Conservation (phyloP, 306 rosid species). For the Luffa aegyptiaca region DNA sequence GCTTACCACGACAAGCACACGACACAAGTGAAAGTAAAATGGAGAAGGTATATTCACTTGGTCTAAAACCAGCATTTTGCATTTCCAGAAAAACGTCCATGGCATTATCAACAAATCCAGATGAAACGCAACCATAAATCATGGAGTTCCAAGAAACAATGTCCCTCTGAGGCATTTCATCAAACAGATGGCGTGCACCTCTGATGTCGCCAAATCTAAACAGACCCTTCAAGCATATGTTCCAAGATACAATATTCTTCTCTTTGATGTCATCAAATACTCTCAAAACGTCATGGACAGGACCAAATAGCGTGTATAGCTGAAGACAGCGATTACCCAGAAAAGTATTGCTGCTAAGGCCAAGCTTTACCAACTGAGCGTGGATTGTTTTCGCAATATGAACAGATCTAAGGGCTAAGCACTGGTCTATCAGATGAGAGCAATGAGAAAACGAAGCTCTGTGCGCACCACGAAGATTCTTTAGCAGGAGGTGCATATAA, state of each 20-base stretch:
- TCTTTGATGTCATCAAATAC: conserved; percentile 41
- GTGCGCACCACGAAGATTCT: conserved; percentile 28
- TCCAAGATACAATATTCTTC: conserved; percentile 61
- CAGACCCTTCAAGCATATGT: conserved; percentile 49
- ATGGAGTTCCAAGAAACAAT: conserved; percentile 74
- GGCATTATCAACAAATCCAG: conserved; percentile 36
- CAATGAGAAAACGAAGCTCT: conserved; percentile 32
- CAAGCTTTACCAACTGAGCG: conserved; percentile 58
- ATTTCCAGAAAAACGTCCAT: conserved; percentile 36
- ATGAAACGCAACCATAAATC: conserved; percentile 44
- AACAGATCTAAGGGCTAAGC: conserved; percentile 29
- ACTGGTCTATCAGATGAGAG: conserved; percentile 36
- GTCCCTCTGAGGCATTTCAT: conserved; percentile 64
- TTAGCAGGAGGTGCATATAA: conserved; percentile 55
- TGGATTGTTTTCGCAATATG: conserved; percentile 32
- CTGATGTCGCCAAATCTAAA: conserved; percentile 30
- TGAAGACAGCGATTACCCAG: conserved; percentile 63
- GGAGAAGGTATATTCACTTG: conserved; percentile 68
- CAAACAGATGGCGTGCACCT: conserved; percentile 40
- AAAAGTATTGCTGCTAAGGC: conserved; percentile 51
- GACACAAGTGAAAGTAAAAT: conserved; percentile 38
- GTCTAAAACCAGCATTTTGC: conserved; percentile 44
- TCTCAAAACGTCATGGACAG: conserved; percentile 34
- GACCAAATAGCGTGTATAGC: conserved; percentile 36
- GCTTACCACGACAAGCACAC: conserved; percentile 40